Evolutionary conservation across 2,329 filamentous ascomycete genomes (phyloP).

Genomic region (Fusarium anguioides): DNA sequence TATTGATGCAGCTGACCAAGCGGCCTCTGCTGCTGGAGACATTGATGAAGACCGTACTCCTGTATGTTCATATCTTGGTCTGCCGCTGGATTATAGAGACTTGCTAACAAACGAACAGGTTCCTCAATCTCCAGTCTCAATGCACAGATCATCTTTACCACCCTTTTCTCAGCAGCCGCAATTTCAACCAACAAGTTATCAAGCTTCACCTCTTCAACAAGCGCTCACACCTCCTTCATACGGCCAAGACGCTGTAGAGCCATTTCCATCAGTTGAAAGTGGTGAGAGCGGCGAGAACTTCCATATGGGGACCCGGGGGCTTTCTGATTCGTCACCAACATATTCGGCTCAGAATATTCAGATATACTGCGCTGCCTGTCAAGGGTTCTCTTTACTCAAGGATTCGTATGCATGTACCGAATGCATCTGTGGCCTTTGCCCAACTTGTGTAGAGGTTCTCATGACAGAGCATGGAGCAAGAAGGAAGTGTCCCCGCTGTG

Average conservation of each 20-base stretch:
- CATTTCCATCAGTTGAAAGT: conserved; percentile 91
- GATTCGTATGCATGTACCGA: conserved; percentile 95
- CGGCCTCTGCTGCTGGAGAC: conserved; percentile 89
- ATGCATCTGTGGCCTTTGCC: conserved; percentile 93
- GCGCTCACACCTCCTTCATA: conserved; percentile 86
- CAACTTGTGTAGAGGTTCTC: conserved; percentile 84
- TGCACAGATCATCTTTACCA: conserved; percentile 70
- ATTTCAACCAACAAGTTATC: conserved; percentile 75
- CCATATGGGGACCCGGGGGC: conserved; percentile 73
- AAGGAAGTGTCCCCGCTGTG: conserved; percentile 82
- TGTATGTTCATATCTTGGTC: conserved; percentile 57
- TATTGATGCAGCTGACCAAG: conserved; percentile 81
- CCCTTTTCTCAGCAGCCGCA: conserved; percentile 69
- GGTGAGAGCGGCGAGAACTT: conserved; percentile 77
- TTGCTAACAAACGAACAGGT: conserved; percentile 58
- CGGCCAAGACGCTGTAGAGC: conserved; percentile 74
- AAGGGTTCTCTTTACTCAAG: conserved; percentile 78
- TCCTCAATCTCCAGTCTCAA: conserved; percentile 72
- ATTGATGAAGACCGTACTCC: conserved; percentile 91
- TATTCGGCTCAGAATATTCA: conserved; percentile 81
- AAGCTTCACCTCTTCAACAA: conserved; percentile 90
- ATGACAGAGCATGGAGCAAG: conserved; percentile 80
- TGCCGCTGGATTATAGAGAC: not conserved
- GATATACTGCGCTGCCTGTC: conserved; percentile 92
- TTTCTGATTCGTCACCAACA: conserved; percentile 77